These are phyloP conservation scores for Apiospora marii DNA, from an alignment of 2,329 filamentous ascomycete genomes.

Conservation along the genomic window DNA sequence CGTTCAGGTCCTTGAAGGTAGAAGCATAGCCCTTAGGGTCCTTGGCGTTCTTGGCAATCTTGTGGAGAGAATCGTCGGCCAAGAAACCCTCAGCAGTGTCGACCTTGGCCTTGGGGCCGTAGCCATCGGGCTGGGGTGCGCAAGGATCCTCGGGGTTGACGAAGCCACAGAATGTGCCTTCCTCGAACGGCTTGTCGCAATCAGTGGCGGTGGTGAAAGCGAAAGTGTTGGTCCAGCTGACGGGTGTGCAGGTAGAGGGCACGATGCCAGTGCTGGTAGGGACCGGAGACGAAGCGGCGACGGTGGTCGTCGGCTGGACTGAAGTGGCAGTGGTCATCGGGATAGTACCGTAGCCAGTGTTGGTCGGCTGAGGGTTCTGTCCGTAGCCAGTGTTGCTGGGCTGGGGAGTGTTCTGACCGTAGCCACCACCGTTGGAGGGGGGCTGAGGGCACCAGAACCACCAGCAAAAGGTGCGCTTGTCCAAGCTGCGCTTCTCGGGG, in stretches of 20 bases:
- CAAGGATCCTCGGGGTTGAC: constrained; percentile 48
- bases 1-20: constrained; percentile 39
- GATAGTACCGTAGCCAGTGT: not conserved
- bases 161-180: constrained; percentile 46
- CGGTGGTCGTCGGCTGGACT: not conserved
- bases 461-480: constrained; percentile 24
- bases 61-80: constrained; percentile 21
- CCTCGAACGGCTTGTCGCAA: constrained; percentile 41
- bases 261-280: constrained; percentile 22
- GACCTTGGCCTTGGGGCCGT: constrained; percentile 24
- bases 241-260: constrained; percentile 28
- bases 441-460: constrained; percentile 7
- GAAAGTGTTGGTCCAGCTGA: constrained; percentile 29
- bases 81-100: constrained; percentile 27
- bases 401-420: not conserved
- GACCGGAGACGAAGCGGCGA: not conserved
- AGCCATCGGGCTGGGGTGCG: constrained; percentile 42
- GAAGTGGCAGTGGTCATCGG: not conserved
- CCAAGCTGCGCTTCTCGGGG: constrained; percentile 22
- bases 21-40: constrained; percentile 37
- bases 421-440: constrained; percentile 10
- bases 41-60: constrained; percentile 28
- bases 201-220: constrained; percentile 34
- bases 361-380: not conserved
- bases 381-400: not conserved